Base-by-base conservation (phyloP, 1,139 yeast genomes). In the Blastobotrys illinoisensis region DNA sequence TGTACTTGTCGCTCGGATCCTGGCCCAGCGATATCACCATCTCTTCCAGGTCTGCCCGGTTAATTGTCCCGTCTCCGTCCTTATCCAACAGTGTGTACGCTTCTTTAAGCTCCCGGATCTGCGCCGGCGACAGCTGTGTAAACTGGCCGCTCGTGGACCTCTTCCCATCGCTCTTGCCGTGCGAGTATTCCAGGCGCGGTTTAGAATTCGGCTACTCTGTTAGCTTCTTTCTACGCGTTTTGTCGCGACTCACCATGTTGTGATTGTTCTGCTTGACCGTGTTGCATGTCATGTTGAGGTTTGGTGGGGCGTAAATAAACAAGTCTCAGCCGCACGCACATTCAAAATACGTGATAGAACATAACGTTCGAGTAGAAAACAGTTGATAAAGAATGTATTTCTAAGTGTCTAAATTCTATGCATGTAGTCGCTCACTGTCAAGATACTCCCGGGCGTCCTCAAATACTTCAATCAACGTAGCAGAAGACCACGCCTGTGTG, bases 401-500 rank as follows among this genome's bases (percentile, higher is more conserved):
- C 23, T n/a, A n/a, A 26, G 9, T 26, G 32, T 26, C 32, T 26
- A 26, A 4, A 6, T 5, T 26, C 32, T 26, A 26, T 26, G 32
- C 11, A 11, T 26, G 32, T 9, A 26, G 32, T 11, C 4, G 11
- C 11, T 26, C 32, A 5, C 9, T 26, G 32, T 47, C 45, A 3
- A 47, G 28, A 21, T 47, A 47, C 9, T 7, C 24, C 19, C 44
- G 36, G 3, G 56, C 64, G 79, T 89, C 96, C 60, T 79, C 78
- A 70, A 84, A 87, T 56, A 93, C 73, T 67, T 93, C 98, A 51
- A 93, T 72, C 58, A 93, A 72, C 64, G 97, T 88, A 2, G 95
- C 86, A 0, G 90, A 74, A 67, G 96, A 87, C 99, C 99, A 93
- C 0, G 98, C 98, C 69, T 93, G 99, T 0, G 97, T 85, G 3